Evolutionary conservation across 345 rosid species (phyloP).

Genomic region (Salix suchowensis): DNA sequence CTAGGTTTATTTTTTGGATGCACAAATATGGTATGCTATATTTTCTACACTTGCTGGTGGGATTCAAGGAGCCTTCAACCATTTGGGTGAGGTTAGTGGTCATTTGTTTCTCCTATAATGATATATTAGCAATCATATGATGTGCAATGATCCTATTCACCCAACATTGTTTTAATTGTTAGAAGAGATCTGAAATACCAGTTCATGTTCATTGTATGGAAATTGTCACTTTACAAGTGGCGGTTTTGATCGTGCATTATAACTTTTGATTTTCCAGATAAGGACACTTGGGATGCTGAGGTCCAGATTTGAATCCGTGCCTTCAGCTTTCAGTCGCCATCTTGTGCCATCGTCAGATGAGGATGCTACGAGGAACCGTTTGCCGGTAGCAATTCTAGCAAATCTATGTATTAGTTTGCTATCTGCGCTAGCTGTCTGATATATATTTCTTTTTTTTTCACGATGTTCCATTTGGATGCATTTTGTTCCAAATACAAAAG

Average conservation of each 20-base stretch:
- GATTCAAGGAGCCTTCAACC: constrained; percentile 90
- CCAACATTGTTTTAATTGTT: not conserved
- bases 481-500: not conserved
- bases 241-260: constrained; percentile 11
- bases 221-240: not conserved
- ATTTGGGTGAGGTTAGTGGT: constrained; percentile 87
- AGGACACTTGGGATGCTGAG: constrained; percentile 93
- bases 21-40: constrained; percentile 98
- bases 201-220: not conserved
- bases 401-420: not conserved
- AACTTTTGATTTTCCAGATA: constrained; percentile 47
- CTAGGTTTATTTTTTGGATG: constrained; percentile 93
- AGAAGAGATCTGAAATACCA: not conserved
- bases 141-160: not conserved
- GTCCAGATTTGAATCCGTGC: constrained; percentile 76
- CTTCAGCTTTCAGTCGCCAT: constrained; percentile 51
- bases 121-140: not conserved
- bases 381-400: constrained; percentile 31
- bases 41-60: constrained; percentile 94
- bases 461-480: not conserved
- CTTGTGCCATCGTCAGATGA: constrained; percentile 58
- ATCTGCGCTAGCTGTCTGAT: not conserved
- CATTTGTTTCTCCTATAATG: constrained; percentile 8
- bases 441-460: not conserved
- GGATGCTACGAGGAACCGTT: constrained; percentile 24